These are phyloP conservation scores for Globisporangium irregulare DNA, from an alignment of 352 stramenopile genomes.

Conservation along the genomic window DNA sequence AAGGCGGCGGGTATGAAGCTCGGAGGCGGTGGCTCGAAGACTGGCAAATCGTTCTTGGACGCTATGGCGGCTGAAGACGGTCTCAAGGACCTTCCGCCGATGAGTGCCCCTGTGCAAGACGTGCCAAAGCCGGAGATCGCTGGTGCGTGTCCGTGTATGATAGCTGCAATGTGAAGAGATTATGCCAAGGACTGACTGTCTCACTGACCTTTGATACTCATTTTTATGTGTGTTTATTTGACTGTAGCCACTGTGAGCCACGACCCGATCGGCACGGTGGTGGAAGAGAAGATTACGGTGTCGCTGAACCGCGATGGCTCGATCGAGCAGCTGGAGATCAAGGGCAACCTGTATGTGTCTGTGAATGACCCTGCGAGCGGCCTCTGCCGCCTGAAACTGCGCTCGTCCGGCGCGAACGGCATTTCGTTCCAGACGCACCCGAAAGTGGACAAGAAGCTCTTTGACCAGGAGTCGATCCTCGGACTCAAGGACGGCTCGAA, in stretches of 20 bases:
- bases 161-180: background rate
- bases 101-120: constrained; percentile 65
- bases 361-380: constrained; percentile 74
- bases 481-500: constrained; percentile 81
- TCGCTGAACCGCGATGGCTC: constrained; percentile 76
- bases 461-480: constrained; percentile 77
- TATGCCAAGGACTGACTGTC: background rate
- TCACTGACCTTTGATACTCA: background rate
- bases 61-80: constrained; percentile 85
- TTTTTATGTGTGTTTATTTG: background rate
- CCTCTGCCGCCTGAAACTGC: constrained; percentile 73
- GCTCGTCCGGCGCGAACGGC: constrained; percentile 57
- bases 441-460: constrained; percentile 88
- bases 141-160: constrained; percentile 5
- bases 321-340: constrained; percentile 84
- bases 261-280: constrained; percentile 77
- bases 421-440: constrained; percentile 86
- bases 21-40: constrained; percentile 37
- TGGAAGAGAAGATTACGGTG: constrained; percentile 88
- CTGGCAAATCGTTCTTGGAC: constrained; percentile 82
- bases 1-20: constrained; percentile 66
- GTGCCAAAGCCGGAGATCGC: constrained; percentile 58
- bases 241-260: constrained; percentile 54
- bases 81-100: constrained; percentile 82
- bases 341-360: constrained; percentile 83